Evolutionary conservation across 2,329 filamentous ascomycete species (phyloP).

Genomic region (Sporothrix luriei): DNA sequence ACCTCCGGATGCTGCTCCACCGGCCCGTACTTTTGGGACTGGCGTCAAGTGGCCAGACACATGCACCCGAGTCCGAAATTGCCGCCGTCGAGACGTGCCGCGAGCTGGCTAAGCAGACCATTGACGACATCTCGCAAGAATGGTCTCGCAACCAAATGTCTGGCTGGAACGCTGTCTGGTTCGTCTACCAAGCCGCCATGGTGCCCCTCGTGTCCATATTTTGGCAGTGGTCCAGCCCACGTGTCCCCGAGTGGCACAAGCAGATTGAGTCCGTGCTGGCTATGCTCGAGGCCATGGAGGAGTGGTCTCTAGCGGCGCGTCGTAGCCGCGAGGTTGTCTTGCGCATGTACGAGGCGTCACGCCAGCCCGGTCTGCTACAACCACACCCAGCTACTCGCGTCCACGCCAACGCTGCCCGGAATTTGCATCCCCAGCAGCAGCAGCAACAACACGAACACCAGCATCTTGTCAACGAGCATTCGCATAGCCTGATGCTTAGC

Average conservation of each 20-base stretch:
- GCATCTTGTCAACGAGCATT: conserved; percentile 44
- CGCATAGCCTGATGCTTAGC: conserved; percentile 39
- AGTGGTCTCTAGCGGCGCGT: conserved; percentile 65
- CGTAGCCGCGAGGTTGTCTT: conserved; percentile 65
- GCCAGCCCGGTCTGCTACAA: conserved; percentile 41
- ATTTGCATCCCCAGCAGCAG: conserved; percentile 38
- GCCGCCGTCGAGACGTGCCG: conserved; percentile 69
- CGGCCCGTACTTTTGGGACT: conserved; percentile 71
- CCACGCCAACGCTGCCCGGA: not conserved
- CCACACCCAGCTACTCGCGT: conserved; percentile 35
- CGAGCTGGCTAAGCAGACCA: conserved; percentile 68
- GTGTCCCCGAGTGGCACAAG: conserved; percentile 56
- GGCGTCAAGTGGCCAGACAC: conserved; percentile 56
- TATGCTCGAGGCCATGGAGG: conserved; percentile 64
- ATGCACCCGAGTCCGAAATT: conserved; percentile 63
- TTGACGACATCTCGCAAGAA: conserved; percentile 70
- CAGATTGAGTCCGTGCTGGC: conserved; percentile 62
- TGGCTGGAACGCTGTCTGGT: conserved; percentile 81
- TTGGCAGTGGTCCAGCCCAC: conserved; percentile 60
- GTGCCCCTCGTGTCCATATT: conserved; percentile 75
- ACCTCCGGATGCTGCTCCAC: conserved; percentile 74
- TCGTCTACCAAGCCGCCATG: conserved; percentile 79
- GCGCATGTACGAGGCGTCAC: conserved; percentile 63
- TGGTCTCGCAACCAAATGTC: conserved; percentile 74
- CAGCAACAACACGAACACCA: conserved; percentile 32